These are phyloP conservation scores for Argentina anserina DNA, from an alignment of 306 rosid species.

Conservation along the genomic window DNA sequence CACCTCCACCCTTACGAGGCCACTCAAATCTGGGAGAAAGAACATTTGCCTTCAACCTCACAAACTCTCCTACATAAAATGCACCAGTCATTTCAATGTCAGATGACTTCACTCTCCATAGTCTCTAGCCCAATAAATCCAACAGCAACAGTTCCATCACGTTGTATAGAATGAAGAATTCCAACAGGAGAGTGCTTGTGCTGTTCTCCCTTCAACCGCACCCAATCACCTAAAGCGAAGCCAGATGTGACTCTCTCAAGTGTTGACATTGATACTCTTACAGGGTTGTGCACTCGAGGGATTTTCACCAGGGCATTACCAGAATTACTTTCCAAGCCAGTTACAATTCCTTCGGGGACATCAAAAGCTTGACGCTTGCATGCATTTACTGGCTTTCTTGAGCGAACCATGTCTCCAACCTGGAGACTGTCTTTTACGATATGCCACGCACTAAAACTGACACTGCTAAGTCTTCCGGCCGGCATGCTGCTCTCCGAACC, in stretches of 20 bases:
- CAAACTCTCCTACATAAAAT: slow-evolving; percentile 63
- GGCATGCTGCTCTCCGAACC: slow-evolving; percentile 37
- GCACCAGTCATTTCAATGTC: slow-evolving; percentile 46
- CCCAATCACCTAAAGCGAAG: slow-evolving; percentile 71
- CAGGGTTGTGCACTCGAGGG: slow-evolving; percentile 53
- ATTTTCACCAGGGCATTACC: slow-evolving; percentile 56
- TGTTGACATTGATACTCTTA: slow-evolving; percentile 48
- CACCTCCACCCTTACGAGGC: slow-evolving; percentile 45
- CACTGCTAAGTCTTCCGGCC: slow-evolving; percentile 33
- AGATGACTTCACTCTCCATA: slow-evolving; percentile 57
- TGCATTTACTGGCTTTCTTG: slow-evolving; percentile 55
- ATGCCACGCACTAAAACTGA: slow-evolving; percentile 51
- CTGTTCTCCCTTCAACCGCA: slow-evolving; percentile 37
- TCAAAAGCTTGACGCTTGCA: slow-evolving; percentile 53
- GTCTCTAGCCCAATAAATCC: slow-evolving; percentile 68
- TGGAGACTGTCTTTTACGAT: slow-evolving; percentile 62
- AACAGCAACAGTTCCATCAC: slow-evolving; percentile 47
- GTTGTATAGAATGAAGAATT: slow-evolving; percentile 58
- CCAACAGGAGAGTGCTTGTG: slow-evolving; percentile 62
- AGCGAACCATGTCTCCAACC: slow-evolving; percentile 64
- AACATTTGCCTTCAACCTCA: slow-evolving; percentile 44
- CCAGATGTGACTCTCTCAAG: slow-evolving; percentile 65
- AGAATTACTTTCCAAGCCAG: slow-evolving; percentile 48
- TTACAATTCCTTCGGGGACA: slow-evolving; percentile 62
- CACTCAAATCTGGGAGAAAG: slow-evolving; percentile 61